These are phyloP conservation scores for Arxiozyma telluris DNA, from an alignment of 1,139 yeast species.

Conservation along the genomic window DNA sequence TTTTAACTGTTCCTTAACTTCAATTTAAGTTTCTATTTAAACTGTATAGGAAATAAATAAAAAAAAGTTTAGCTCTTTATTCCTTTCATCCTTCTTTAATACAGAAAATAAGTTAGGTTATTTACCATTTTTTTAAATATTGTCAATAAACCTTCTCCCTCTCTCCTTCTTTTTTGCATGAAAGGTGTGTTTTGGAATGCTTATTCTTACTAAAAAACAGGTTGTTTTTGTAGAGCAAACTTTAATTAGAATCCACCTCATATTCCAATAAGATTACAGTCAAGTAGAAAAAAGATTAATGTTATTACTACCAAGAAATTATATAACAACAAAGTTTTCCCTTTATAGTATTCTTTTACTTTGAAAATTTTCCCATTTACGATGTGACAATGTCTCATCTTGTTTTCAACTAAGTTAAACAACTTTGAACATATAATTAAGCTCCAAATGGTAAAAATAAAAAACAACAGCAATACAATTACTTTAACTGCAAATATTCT, in stretches of 20 bases:
- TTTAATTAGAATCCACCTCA: background rate
- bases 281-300: too few relatives aligned
- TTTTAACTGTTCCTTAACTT: too few relatives aligned
- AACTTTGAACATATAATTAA: too few relatives aligned
- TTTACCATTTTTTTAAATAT: background rate
- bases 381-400: background rate
- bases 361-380: too few relatives aligned
- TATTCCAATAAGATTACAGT: background rate
- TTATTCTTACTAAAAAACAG: background rate
- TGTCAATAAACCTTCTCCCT: background rate
- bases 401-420: background rate
- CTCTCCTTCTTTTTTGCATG: background rate
- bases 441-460: too few relatives aligned
- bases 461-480: background rate
- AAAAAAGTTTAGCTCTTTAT: too few relatives aligned
- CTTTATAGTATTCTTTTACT: background rate
- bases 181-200: background rate
- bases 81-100: background rate
- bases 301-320: background rate
- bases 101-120: too few relatives aligned
- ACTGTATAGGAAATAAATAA: too few relatives aligned
- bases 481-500: background rate
- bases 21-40: too few relatives aligned
- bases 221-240: background rate
- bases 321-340: too few relatives aligned